phyloP scores from a whole-genome alignment of 306 rosid genomes.

The Malus orientalis region DNA sequence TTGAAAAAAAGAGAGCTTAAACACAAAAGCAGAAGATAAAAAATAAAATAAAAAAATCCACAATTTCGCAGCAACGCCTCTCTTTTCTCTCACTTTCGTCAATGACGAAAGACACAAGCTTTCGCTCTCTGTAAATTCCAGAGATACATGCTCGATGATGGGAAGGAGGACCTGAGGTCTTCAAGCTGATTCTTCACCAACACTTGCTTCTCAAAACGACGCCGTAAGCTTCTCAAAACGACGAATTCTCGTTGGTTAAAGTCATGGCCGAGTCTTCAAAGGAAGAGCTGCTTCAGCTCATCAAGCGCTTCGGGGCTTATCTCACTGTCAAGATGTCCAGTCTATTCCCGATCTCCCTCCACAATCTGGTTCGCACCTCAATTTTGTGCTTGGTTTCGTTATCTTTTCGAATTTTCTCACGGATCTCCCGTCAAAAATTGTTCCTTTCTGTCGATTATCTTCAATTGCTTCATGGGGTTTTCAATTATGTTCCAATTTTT shows the following conservation, averaged over 20 bases:
- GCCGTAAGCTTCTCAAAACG: neutral
- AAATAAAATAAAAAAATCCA: neutral
- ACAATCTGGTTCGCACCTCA: constrained; percentile 39
- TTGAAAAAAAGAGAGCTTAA: neutral
- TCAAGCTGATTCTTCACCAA: neutral
- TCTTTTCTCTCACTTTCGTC: neutral
- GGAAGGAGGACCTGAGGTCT: neutral
- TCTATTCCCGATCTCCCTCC: constrained; percentile 50
- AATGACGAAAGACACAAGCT: neutral
- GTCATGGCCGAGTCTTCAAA: constrained; percentile 64
- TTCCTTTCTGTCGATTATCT: neutral
- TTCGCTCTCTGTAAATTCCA: neutral
- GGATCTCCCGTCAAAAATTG: constrained; percentile 8
- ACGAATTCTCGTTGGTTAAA: constrained; percentile 4
- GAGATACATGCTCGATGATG: neutral
- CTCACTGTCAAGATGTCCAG: constrained; percentile 66
- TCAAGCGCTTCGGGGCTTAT: constrained; percentile 65
- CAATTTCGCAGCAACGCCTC: neutral
- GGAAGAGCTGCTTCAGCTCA: constrained; percentile 58
- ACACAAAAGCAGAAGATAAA: neutral
- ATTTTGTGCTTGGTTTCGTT: neutral
- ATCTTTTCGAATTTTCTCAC: neutral
- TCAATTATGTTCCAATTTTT: neutral
- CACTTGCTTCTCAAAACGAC: neutral
- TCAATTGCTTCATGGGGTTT: neutral